Evolutionary conservation across 1,284 basidiomycete genomes (phyloP), one percentile per base, ranked within the genome.

Genomic region (Dichomitus squalens): DNA sequence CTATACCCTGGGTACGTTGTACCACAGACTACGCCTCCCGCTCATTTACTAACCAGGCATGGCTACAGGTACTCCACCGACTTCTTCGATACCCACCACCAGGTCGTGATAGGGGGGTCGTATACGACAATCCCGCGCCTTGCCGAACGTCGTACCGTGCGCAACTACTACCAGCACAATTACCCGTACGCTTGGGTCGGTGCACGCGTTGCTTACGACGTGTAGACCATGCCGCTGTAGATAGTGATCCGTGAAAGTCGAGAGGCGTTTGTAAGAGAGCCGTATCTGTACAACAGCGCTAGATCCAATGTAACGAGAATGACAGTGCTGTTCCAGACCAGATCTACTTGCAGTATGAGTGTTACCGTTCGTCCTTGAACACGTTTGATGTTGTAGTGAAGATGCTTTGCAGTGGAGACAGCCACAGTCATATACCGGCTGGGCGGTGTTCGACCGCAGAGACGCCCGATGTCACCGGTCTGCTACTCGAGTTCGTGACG

Each of bases 41-140:
- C 20, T 27, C 27, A 29, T 18, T 34, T 39, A 18, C 56, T 48
- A 50, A 59, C 63, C 55, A 64, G 41, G 58, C 43, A 3, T 27
- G 29, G n/a, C 8, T 18, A 4, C 64, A 88, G 86, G 16, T 96
- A 93, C 70, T 93, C 92, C 47, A 76, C 82, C 67, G 95, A 98
- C 76, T 95, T 96, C 78, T 93, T 93, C 70, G 95, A 96, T 72
- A 82, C 76, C n/a, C 81, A 84, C 65, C 92, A 97, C 71, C 85
- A 85, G 57, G 85, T 93, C 29, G 92, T 95, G 69, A 77, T 98
- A 47, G 95, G 95, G 33, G 95, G 92, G 11, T 95, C 93, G n/a
- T 97, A 86, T 70, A 90, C 86, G 0, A 96, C 94, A 7, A 84
- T 91, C 57, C 94, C 95, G 11, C 85, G 86, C 41, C 85, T 96